phyloP scores from a whole-genome alignment of 768 basidiomycete genomes.

The Kwoniella botswanensis region DNA sequence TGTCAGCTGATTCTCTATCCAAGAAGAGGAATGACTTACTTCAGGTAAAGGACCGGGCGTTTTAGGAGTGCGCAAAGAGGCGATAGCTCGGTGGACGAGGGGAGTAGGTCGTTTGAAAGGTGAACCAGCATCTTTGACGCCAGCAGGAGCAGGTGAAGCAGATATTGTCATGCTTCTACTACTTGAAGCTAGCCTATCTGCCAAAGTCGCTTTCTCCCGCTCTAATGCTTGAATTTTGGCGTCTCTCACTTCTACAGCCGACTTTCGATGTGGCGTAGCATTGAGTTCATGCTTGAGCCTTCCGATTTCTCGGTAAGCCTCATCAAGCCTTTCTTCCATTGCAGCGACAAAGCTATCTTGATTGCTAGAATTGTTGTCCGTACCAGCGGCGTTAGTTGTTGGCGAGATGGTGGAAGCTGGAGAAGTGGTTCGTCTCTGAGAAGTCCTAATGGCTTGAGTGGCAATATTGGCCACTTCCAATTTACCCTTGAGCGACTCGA shows the following conservation, averaged over 20 bases:
- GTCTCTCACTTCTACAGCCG: constrained; percentile 41
- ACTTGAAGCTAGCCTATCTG: constrained; percentile 31
- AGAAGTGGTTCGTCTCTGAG: constrained; percentile 18
- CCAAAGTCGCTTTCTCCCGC: constrained; percentile 49
- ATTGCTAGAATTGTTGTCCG: background rate
- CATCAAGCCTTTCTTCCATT: constrained; percentile 47
- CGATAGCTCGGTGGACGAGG: constrained; percentile 43
- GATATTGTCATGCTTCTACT: background rate
- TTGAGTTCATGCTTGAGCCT: constrained; percentile 48
- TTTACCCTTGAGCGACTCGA: constrained; percentile 34
- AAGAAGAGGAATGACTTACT: constrained; percentile 25
- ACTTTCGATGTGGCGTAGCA: constrained; percentile 39
- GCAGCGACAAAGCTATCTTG: constrained; percentile 36
- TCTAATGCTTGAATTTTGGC: constrained; percentile 46
- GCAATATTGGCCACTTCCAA: constrained; percentile 32
- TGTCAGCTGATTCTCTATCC: constrained; percentile 14
- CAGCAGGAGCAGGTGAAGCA: background rate
- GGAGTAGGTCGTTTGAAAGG: constrained; percentile 42
- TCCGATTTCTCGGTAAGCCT: constrained; percentile 50
- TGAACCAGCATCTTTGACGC: constrained; percentile 33
- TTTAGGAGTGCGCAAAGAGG: constrained; percentile 42
- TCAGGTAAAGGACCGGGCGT: constrained; percentile 52
- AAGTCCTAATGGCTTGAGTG: constrained; percentile 21
- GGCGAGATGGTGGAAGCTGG: constrained; percentile 6
- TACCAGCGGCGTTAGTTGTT: constrained; percentile 3